Evolutionary conservation across 306 rosid species (phyloP).

Genomic region (Prosopis cineraria): DNA sequence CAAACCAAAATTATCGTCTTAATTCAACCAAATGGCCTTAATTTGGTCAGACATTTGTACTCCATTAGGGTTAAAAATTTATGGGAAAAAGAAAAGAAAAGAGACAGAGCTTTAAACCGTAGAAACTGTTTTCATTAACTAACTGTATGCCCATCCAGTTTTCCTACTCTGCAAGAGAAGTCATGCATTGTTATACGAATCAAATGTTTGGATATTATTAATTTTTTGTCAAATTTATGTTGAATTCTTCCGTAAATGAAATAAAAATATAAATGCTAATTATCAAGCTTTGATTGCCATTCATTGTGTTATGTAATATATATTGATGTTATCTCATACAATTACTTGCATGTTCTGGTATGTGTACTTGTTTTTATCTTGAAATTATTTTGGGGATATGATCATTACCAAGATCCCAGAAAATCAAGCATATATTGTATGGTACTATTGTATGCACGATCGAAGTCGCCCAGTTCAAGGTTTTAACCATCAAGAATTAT

Average conservation of each 20-base stretch:
- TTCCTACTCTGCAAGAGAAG: not conserved
- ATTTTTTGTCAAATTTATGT: not conserved
- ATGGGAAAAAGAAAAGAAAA: not conserved
- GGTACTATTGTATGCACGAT: not conserved
- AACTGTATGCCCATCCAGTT: not conserved
- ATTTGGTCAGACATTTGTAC: not conserved
- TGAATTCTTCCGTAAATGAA: not conserved
- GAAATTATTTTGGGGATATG: not conserved
- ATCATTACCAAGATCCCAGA: not conserved
- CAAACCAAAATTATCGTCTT: not conserved
- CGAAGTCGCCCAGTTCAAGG: not conserved
- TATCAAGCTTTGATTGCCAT: not conserved
- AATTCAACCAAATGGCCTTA: slow-evolving; percentile 12
- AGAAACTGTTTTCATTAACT: not conserved
- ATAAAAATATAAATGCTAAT: not conserved
- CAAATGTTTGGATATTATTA: not conserved
- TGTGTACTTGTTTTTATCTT: not conserved
- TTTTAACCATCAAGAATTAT: not conserved
- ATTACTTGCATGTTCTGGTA: not conserved
- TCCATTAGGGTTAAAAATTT: not conserved
- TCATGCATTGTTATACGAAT: not conserved
- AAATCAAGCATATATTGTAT: not conserved
- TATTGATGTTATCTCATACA: not conserved
- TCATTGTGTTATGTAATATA: not conserved
- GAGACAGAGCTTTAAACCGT: not conserved